These are phyloP conservation scores for Nicotiana knightiana DNA, from an alignment of 257 asterid genomes.

Conservation along the genomic window DNA sequence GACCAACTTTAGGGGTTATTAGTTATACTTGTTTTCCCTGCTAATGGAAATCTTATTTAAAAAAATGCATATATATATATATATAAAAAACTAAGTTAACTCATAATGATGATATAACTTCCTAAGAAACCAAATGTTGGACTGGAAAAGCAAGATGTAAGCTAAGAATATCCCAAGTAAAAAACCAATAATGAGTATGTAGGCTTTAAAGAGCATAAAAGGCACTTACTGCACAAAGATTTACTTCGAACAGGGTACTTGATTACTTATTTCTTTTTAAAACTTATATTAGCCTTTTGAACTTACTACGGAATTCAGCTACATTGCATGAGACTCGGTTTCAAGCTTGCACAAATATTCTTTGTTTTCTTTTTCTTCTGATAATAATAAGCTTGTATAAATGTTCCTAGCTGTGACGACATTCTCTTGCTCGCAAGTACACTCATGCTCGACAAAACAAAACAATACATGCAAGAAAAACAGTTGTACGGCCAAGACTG, in stretches of 20 bases:
- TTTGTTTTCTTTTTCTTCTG: background rate
- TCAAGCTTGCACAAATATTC: background rate
- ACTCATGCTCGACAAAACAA: background rate
- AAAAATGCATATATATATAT: too few species aligned
- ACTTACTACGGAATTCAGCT: background rate
- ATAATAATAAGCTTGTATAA: background rate
- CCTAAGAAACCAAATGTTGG: background rate
- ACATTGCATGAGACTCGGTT: background rate
- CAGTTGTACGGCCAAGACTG: background rate
- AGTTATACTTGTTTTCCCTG: too few species aligned
- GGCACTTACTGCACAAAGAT: background rate
- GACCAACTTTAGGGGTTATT: too few species aligned
- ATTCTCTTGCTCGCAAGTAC: background rate
- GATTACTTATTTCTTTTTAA: background rate
- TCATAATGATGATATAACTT: background rate
- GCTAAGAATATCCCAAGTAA: background rate
- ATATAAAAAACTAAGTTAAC: background rate
- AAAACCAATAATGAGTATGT: background rate
- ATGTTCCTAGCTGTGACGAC: background rate
- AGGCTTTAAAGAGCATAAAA: background rate
- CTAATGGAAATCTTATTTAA: too few species aligned
- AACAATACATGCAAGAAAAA: slow-evolving; percentile 1
- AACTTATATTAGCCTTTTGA: background rate
- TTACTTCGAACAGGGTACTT: background rate
- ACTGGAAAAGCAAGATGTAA: background rate